A percentile compares a stretch with the other conserved stretches of the same genome.
Conservation (phyloP, 371 early-diverging fungal genomes). For the Saksenaea oblongispora region DNA sequence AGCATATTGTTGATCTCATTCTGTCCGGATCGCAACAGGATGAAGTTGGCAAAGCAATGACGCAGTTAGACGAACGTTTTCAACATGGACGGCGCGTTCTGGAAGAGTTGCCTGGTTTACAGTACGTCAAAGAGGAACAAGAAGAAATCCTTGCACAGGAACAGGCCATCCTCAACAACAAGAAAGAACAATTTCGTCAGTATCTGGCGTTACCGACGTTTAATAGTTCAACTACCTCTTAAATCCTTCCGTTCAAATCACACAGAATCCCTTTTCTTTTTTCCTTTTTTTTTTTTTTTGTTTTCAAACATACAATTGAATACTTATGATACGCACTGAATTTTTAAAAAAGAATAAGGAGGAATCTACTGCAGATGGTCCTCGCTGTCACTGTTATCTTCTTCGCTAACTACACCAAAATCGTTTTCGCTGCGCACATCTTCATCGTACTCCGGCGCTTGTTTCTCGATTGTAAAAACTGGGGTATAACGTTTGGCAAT, state of each 20-base stretch:
- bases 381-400: constrained; percentile 21
- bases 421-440: constrained; percentile 58
- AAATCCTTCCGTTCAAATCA: neutral
- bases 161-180: constrained; percentile 26
- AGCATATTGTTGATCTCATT: constrained; percentile 36
- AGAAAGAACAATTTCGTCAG: constrained; percentile 29
- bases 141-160: constrained; percentile 38
- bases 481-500: constrained; percentile 51
- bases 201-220: neutral
- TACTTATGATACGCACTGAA: no score
- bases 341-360: neutral
- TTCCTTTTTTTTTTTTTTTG: no score
- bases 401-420: constrained; percentile 53
- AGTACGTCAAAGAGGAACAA: constrained; percentile 49
- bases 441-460: constrained; percentile 67
- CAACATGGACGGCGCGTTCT: constrained; percentile 39
- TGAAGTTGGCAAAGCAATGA: constrained; percentile 47
- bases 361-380: constrained; percentile 2
- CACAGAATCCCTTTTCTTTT: neutral
- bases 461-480: constrained; percentile 66
- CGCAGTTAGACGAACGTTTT: constrained; percentile 42
- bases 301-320: neutral
- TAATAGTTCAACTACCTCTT: neutral
- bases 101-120: constrained; percentile 47
- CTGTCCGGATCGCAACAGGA: constrained; percentile 33